These are phyloP conservation scores for Nakaseomyces delphensis DNA, from an alignment of 1,139 yeast genomes.

Conservation along the genomic window DNA sequence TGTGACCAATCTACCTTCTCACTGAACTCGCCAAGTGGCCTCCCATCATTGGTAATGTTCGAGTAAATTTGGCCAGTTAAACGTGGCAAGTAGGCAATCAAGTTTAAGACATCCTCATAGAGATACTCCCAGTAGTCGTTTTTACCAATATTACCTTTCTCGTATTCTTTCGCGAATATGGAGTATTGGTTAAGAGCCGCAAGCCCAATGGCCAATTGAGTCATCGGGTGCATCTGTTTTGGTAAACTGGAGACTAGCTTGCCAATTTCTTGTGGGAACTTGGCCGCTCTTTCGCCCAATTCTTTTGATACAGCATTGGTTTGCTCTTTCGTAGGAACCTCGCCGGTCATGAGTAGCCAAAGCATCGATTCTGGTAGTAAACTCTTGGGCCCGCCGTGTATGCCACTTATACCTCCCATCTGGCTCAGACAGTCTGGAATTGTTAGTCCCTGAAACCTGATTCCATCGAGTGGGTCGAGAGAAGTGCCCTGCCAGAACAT, in stretches of 20 bases:
- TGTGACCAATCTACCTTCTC: slow-evolving; percentile 76
- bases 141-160: slow-evolving; percentile 70
- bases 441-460: slow-evolving; percentile 46
- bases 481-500: slow-evolving; percentile 49
- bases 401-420: slow-evolving; percentile 15
- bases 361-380: slow-evolving; percentile 83
- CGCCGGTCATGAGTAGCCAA: slow-evolving; percentile 88
- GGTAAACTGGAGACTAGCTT: slow-evolving; percentile 80
- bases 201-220: slow-evolving; percentile 88
- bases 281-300: slow-evolving; percentile 71
- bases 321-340: slow-evolving; percentile 72
- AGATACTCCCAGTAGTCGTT: slow-evolving; percentile 87
- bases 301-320: slow-evolving; percentile 69
- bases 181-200: slow-evolving; percentile 89
- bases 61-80: slow-evolving; percentile 92
- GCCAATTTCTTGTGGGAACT: slow-evolving; percentile 76
- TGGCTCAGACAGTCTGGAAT: slow-evolving; percentile 42
- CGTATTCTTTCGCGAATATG: slow-evolving; percentile 84
- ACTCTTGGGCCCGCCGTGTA: slow-evolving; percentile 35
- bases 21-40: slow-evolving; percentile 57
- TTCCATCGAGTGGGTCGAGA: slow-evolving; percentile 46
- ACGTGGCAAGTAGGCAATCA: slow-evolving; percentile 85
- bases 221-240: slow-evolving; percentile 89
- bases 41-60: slow-evolving; percentile 81
- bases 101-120: slow-evolving; percentile 80